Evolutionary conservation across 495 filamentous ascomycete genomes (phyloP).

Genomic region (Pseudotulostoma volvatum): DNA sequence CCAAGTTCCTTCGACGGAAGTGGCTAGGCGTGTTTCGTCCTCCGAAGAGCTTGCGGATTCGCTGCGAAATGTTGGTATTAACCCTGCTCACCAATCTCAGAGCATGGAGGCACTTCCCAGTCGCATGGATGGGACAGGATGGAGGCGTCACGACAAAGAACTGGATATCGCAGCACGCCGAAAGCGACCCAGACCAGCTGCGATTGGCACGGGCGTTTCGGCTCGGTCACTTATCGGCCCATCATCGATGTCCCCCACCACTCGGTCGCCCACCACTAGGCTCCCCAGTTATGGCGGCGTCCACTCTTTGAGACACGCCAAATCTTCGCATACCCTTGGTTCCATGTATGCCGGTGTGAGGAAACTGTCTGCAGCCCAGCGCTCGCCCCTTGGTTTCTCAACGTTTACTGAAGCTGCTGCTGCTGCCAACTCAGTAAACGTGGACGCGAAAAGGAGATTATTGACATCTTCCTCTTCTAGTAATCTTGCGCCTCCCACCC

Average conservation of each 20-base stretch:
- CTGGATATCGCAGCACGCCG: conserved; percentile 37
- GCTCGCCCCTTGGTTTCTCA: conserved; percentile 36
- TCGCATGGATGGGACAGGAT: conserved; percentile 14
- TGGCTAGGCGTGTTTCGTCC: conserved; percentile 22
- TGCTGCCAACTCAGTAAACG: not conserved
- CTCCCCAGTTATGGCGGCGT: conserved; percentile 16
- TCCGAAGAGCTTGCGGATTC: conserved; percentile 24
- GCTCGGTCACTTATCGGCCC: conserved; percentile 24
- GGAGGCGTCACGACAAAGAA: conserved; percentile 28
- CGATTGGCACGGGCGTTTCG: conserved; percentile 29
- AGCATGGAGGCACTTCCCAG: conserved; percentile 13
- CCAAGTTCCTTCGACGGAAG: conserved; percentile 18
- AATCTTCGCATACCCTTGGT: conserved; percentile 34
- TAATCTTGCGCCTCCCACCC: conserved; percentile 31
- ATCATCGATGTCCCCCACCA: conserved; percentile 25
- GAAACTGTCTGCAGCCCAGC: conserved; percentile 32
- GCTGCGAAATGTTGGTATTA: conserved; percentile 27
- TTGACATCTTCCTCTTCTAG: conserved; percentile 23
- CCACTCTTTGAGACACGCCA: conserved; percentile 34
- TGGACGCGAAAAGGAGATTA: conserved; percentile 10
- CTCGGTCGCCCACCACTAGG: conserved; percentile 22
- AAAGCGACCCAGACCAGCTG: conserved; percentile 37
- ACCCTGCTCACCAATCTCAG: conserved; percentile 12
- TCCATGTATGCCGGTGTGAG: conserved; percentile 34
- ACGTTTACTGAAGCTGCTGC: conserved; percentile 31